Evolutionary conservation across 2,329 filamentous ascomycete species (phyloP).

Genomic region (Paraphoma chrysanthemicola): DNA sequence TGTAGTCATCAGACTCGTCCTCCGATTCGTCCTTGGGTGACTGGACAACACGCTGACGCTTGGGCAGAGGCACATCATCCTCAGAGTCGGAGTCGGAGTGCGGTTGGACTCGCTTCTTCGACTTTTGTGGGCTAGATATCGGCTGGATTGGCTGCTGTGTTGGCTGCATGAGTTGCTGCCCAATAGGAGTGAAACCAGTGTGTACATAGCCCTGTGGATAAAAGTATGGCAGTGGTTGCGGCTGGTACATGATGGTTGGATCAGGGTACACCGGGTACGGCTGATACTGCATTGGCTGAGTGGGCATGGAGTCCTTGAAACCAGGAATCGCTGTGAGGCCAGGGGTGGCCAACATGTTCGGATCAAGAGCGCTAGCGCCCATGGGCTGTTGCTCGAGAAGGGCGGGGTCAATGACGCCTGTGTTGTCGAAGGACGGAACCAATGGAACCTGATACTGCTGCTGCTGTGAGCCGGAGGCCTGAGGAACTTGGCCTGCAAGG

Average conservation of each 20-base stretch:
- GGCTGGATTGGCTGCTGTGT: background rate
- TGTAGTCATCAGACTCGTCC: background rate
- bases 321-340: slow-evolving; percentile 4
- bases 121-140: background rate
- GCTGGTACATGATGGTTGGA: background rate
- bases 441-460: background rate
- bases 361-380: background rate
- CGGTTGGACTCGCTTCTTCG: slow-evolving; percentile 3
- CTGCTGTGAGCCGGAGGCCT: background rate
- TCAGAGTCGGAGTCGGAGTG: slow-evolving; percentile 9
- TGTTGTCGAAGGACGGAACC: background rate
- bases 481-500: background rate
- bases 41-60: slow-evolving; percentile 2
- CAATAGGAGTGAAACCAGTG: background rate
- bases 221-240: background rate
- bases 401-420: background rate
- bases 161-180: background rate
- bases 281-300: background rate
- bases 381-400: background rate
- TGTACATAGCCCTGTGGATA: background rate
- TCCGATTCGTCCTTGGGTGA: background rate
- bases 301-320: background rate
- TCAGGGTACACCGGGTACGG: background rate
- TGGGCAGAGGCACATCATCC: slow-evolving; percentile 1
- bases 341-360: background rate